phyloP scores from a whole-genome alignment of 2,329 filamentous ascomycete genomes.

The Xylariaceae sp. region DNA sequence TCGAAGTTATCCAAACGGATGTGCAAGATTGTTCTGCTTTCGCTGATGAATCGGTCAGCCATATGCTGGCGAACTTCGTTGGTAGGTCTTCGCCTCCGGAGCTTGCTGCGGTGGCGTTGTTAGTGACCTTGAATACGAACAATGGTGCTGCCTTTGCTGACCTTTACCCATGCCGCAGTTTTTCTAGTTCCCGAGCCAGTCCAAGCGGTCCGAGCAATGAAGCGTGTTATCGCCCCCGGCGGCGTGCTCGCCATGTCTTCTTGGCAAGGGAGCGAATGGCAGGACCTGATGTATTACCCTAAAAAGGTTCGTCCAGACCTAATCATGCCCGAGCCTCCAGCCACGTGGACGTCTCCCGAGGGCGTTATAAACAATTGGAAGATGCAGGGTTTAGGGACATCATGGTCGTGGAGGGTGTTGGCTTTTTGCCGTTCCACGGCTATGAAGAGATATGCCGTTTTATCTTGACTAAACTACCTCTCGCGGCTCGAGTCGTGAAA shows the following conservation, averaged over 20 bases:
- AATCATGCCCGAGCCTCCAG: not conserved
- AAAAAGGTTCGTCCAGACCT: constrained; percentile 1
- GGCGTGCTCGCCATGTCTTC: not conserved
- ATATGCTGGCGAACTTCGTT: not conserved
- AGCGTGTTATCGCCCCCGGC: not conserved
- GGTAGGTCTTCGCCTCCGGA: not conserved
- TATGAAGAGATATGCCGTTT: not conserved
- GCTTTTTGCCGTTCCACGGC: not conserved
- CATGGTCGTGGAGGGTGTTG: not conserved
- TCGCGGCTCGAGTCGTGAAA: not conserved
- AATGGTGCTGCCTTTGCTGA: not conserved
- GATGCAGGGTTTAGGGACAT: not conserved
- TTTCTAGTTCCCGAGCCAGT: not conserved
- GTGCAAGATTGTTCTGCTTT: not conserved
- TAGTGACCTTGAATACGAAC: no score
- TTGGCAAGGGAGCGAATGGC: not conserved
- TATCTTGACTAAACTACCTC: not conserved
- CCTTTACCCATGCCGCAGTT: not conserved
- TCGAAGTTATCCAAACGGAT: not conserved
- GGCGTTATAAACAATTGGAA: not conserved
- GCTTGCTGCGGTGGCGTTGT: no score
- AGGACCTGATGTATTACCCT: not conserved
- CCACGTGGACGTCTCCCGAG: not conserved
- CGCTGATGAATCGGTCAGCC: not conserved
- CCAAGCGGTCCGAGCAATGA: not conserved